Base-by-base conservation (phyloP, 2,329 filamentous ascomycete genomes). In the Claviceps purpurea region DNA sequence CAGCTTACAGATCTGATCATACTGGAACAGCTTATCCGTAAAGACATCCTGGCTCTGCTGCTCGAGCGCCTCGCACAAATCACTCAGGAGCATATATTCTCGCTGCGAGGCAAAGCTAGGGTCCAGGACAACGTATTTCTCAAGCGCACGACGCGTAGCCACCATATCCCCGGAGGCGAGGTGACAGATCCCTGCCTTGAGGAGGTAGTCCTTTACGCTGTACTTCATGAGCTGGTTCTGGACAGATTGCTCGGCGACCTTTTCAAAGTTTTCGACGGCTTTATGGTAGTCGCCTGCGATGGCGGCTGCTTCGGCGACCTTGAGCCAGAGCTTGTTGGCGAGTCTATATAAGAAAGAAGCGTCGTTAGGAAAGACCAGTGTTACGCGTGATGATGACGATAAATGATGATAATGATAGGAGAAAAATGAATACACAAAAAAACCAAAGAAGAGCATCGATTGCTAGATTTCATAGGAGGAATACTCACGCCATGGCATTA, bases 101-200 rank as follows among this genome's bases (percentile, higher is more conserved):
- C 89, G 78, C 61, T 87, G 87, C 46, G 79, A 78, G 8, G 77
- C 73, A 63, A 97, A 96, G 30, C 79, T 77, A 18, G 84, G 82
- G 64, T 95, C 88, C 62, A 86, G 75, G 52, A 94, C 88, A 56
- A 79, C 73, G 72, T 95, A 97, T 59, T 80, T 81, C 62, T 94
- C 85, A 22, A 97, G 73, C 34, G 89, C 90, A 49, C 88, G 80
- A 63, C 84, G 84, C 18, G 84, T 78, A 47, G 84, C 86, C 51
- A 96, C 86, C 61, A 85, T 72, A 66, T 97, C 91, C 55, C 75
- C 74, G 18, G 73, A 75, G 41, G 80, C 81, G 40, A 97, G 76
- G 66, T 95, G 85, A 72, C 90, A 96, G 64, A 97, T 87, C 37
- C 89, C 90, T 1, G 89, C 88, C 72, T 96, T 95, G 63, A 97